Evolutionary conservation across 1,284 basidiomycete genomes (phyloP).

Genomic region (Irpex sp.): DNA sequence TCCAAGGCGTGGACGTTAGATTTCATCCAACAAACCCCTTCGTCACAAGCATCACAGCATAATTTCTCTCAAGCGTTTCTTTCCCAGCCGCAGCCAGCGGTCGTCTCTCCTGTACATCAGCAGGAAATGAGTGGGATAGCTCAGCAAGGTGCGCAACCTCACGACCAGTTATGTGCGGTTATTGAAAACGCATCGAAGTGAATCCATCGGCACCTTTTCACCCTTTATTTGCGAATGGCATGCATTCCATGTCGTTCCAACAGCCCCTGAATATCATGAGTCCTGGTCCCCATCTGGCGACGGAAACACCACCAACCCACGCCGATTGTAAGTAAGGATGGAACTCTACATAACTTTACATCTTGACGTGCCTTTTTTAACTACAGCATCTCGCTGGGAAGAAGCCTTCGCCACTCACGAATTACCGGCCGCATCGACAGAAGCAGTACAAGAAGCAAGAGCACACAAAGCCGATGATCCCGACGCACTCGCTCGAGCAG

Average conservation of each 20-base stretch:
- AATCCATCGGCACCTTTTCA: background rate
- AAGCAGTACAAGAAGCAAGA: conserved; percentile 10
- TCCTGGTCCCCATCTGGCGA: background rate
- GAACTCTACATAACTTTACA: no score
- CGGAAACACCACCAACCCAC: background rate
- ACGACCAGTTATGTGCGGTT: background rate
- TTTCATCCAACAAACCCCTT: conserved; percentile 40
- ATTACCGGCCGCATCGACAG: conserved; percentile 22
- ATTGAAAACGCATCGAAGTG: background rate
- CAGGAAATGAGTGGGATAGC: background rate
- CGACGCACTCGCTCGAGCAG: conserved; percentile 76
- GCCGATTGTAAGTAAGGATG: conserved; percentile 31
- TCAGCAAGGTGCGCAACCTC: background rate
- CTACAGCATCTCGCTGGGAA: conserved; percentile 48
- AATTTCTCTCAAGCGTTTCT: conserved; percentile 1
- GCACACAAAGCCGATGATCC: conserved; percentile 23
- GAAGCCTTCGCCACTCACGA: conserved; percentile 61
- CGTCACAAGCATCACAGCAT: background rate
- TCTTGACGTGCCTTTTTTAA: background rate
- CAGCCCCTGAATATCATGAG: background rate
- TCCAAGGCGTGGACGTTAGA: conserved; percentile 54
- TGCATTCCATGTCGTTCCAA: background rate
- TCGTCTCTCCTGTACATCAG: background rate
- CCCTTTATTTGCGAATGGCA: background rate
- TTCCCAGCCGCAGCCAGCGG: background rate